Percentiles rank a stretch among this genome's conserved stretches.
Conservation (phyloP, 495 filamentous ascomycete genomes). For the Gamarada debralockiae region DNA sequence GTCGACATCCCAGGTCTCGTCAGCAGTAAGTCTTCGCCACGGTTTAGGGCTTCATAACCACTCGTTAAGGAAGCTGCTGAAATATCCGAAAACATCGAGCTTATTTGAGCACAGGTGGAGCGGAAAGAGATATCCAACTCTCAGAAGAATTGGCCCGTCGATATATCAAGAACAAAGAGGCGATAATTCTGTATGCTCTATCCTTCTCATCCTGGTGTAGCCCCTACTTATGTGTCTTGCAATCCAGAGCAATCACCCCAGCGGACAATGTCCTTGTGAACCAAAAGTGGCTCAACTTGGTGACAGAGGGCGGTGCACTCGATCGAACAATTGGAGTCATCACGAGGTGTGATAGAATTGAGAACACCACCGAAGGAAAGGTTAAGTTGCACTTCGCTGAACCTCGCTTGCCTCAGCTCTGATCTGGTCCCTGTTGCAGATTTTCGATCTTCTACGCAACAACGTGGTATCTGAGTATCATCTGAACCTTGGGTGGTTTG, state of each 20-base stretch:
- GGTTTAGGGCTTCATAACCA: not conserved
- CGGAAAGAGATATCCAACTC: conserved; percentile 7
- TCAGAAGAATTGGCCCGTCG: conserved; percentile 31
- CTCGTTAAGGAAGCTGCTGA: not conserved
- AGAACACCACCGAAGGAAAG: conserved; percentile 33
- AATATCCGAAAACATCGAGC: conserved; percentile 22
- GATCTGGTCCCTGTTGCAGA: conserved; percentile 3
- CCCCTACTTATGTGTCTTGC: too few species aligned
- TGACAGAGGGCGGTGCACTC: conserved; percentile 27
- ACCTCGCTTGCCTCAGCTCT: conserved; percentile 1
- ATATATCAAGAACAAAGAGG: conserved; percentile 42
- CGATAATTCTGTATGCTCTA: conserved; percentile 37
- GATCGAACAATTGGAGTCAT: conserved; percentile 44
- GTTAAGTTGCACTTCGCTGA: too few species aligned
- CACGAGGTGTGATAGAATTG: conserved; percentile 41
- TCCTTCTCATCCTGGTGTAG: too few species aligned
- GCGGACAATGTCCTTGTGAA: conserved; percentile 29
- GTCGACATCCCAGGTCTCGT: conserved; percentile 27
- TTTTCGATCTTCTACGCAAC: conserved; percentile 8
- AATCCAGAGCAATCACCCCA: conserved; percentile 29
- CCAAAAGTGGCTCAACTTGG: conserved; percentile 33
- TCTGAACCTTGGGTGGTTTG: conserved; percentile 47
- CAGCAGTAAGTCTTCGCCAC: conserved; percentile 27
- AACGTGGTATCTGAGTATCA: conserved; percentile 29
- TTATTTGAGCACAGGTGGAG: conserved; percentile 31